These are phyloP conservation scores for Royoungia palumana DNA, from an alignment of 768 basidiomycete genomes.

Conservation along the genomic window DNA sequence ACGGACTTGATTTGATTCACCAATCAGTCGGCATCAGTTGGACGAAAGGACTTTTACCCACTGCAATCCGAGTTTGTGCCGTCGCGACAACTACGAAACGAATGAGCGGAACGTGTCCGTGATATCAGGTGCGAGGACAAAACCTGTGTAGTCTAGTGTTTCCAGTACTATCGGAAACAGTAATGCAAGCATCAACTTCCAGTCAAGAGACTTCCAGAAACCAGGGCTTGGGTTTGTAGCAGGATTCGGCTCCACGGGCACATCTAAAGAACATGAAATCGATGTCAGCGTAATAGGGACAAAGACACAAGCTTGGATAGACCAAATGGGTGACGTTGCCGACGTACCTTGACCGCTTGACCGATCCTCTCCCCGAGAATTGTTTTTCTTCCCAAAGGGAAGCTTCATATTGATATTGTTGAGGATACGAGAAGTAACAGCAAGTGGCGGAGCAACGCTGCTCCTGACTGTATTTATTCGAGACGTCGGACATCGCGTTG, in stretches of 20 bases:
- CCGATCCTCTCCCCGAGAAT: neutral
- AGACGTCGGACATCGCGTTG: neutral
- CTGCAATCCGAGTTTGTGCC: constrained; percentile 49
- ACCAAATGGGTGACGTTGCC: no score
- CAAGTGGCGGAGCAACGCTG: neutral
- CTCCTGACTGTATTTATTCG: neutral
- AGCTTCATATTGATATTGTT: constrained; percentile 7
- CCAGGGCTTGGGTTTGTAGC: no score
- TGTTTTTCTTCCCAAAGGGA: constrained; percentile 5
- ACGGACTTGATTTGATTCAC: constrained; percentile 17
- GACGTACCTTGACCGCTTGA: constrained; percentile 5
- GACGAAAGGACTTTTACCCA: constrained; percentile 19
- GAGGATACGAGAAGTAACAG: neutral
- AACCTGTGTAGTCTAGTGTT: constrained; percentile 31
- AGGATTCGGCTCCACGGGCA: neutral
- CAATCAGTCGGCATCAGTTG: neutral
- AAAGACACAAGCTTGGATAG: neutral
- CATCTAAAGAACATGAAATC: neutral
- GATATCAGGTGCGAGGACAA: neutral
- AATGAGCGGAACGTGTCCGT: neutral
- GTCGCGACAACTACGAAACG: constrained; percentile 44
- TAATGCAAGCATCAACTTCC: constrained; percentile 34
- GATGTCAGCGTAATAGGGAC: neutral
- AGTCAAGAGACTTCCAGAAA: constrained; percentile 28
- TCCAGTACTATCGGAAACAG: constrained; percentile 44